Evolutionary conservation across 345 rosid genomes (phyloP), one percentile per base, ranked within the genome.

Genomic region (Excoecaria agallocha): DNA sequence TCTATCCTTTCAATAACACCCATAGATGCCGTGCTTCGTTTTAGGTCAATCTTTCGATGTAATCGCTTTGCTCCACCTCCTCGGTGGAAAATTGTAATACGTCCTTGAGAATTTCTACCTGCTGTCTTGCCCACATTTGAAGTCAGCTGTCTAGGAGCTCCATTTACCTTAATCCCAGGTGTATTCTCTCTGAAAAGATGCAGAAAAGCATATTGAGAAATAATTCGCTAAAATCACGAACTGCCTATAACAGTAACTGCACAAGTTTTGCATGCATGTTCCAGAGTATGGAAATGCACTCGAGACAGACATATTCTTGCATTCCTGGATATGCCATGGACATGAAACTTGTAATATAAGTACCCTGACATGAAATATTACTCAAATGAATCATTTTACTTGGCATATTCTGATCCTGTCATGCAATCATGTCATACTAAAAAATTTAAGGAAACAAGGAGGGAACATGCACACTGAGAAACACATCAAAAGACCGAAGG

Each of bases 21-120:
- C 56, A 76, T 73, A 51, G 75, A 68, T 7, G 77, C 20, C 38
- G 83, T 76, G 54, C 50, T 73, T 38, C 80, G 37, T 64, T 80
- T 80, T 13, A 68, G 61, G 54, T 76, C 80, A 63, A 80, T 69
- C 54, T 38, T 68, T 43, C 78, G 30, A 16, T 77, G 38, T 71
- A 73, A 62, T 68, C 77, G 69, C 72, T 80, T 80, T 59, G 78
- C 68, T 52, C 83, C 83, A 41, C 80, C 83, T 62, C 80, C 83
- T 66, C 78, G 63, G 62, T 76, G 80, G 51, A 68, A 80, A 39
- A 63, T 46, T 52, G 78, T 80, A 55, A 73, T 76, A 37, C 78
- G 83, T 61, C 80, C 77, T 38, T 71, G 35, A 16, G 78, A 80
- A 57, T 80, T 80, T 69, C 83, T 73, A 51, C 75, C 71, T 19